phyloP scores from a whole-genome alignment of 257 asterid species.

The Perilla frutescens region DNA sequence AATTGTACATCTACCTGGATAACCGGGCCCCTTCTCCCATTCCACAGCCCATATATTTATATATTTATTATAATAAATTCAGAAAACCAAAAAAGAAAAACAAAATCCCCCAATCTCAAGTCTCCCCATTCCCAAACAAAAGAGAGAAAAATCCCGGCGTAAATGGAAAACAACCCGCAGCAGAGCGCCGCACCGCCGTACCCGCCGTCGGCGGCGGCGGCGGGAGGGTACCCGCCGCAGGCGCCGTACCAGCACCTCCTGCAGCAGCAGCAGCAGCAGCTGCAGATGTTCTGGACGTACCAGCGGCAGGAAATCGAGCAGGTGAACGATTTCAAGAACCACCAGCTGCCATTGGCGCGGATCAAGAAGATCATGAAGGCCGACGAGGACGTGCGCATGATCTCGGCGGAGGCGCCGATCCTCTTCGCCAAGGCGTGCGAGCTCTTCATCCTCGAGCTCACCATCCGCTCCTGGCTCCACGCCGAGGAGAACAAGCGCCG shows the following conservation, averaged over 20 bases:
- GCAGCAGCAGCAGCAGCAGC: constrained; percentile 83
- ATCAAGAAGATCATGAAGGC: constrained; percentile 97
- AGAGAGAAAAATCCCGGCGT: background rate
- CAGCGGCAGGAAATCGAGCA: constrained; percentile 81
- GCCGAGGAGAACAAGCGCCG: constrained; percentile 97
- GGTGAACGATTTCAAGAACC: constrained; percentile 88
- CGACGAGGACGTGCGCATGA: constrained; percentile 95
- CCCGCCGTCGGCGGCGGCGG: constrained; percentile 46
- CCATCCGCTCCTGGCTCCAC: constrained; percentile 93
- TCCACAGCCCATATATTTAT: background rate
- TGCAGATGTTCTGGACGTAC: constrained; percentile 76
- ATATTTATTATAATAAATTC: background rate
- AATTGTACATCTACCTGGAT: constrained; percentile 19
- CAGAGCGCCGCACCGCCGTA: constrained; percentile 59
- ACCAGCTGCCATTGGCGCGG: constrained; percentile 86
- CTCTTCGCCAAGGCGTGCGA: constrained; percentile 95
- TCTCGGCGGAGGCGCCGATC: constrained; percentile 94
- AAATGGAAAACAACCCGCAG: constrained; percentile 82
- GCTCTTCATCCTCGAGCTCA: constrained; percentile 89
- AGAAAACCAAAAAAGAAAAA: background rate
- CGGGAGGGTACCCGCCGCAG: constrained; percentile 53
- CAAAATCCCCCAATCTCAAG: constrained; percentile 11
- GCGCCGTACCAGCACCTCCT: constrained; percentile 80
- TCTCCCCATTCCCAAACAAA: constrained; percentile 8
- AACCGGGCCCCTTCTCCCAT: background rate